Conservation (phyloP, 1,284 basidiomycete species). For the Apiotrichum porosum region DNA sequence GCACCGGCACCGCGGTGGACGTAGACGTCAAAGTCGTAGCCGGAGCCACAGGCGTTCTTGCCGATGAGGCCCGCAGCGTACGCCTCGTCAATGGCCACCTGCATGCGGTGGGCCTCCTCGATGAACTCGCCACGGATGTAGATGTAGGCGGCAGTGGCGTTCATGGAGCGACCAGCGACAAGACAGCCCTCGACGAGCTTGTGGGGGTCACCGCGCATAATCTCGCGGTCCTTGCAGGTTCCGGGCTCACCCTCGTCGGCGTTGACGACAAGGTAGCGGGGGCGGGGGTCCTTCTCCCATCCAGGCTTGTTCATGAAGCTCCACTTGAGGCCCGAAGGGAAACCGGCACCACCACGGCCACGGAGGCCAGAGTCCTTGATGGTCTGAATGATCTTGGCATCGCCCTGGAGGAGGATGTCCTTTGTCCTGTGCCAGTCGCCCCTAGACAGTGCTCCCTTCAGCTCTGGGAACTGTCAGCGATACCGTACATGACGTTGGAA, state of each 20-base stretch:
- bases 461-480: no score
- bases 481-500: no score
- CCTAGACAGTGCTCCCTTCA: constrained; percentile 83
- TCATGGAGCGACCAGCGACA: constrained; percentile 96
- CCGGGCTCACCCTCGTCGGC: constrained; percentile 99
- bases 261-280: constrained; percentile 94
- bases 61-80: constrained; percentile 90
- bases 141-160: constrained; percentile 90
- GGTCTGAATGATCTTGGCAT: constrained; percentile 72
- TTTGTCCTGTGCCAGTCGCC: constrained; percentile 99
- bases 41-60: constrained; percentile 85
- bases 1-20: constrained; percentile 95
- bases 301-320: constrained; percentile 96
- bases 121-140: constrained; percentile 98
- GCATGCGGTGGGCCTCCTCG: constrained; percentile 88
- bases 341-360: constrained; percentile 94
- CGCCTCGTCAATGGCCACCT: constrained; percentile 91
- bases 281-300: constrained; percentile 90
- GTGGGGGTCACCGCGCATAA: constrained; percentile 95
- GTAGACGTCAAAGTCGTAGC: constrained; percentile 94
- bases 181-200: constrained; percentile 97
- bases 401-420: constrained; percentile 89
- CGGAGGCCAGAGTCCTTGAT: constrained; percentile 95
- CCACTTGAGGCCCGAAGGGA: constrained; percentile 97
- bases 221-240: constrained; percentile 98